Evolutionary conservation across 208 protist genomes (phyloP).

Genomic region (Leishmania martiniquensis): DNA sequence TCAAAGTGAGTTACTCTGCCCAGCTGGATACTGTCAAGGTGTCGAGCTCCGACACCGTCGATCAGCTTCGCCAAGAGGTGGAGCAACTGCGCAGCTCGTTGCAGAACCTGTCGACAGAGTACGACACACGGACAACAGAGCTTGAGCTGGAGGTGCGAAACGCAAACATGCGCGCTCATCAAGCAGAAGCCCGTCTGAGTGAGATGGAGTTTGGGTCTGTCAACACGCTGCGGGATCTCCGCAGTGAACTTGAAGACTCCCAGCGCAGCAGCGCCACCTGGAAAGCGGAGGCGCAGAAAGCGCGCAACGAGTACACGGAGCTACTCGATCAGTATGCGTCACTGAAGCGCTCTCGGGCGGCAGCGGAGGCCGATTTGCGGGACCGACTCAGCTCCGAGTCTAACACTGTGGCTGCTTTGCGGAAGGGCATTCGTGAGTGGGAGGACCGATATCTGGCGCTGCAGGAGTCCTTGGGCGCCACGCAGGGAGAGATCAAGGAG

Average conservation of each 20-base stretch:
- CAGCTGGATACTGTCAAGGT: constrained; percentile 39
- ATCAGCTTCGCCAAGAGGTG: constrained; percentile 51
- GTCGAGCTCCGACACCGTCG: constrained; percentile 26
- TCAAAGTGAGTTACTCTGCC: constrained; percentile 30
- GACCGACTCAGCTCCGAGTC: constrained; percentile 24
- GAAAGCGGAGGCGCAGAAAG: constrained; percentile 35
- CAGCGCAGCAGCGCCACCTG: constrained; percentile 41
- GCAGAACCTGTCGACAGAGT: constrained; percentile 46
- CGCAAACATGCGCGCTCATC: constrained; percentile 53
- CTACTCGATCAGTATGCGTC: constrained; percentile 38
- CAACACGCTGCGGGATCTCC: constrained; percentile 53
- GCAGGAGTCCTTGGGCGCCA: constrained; percentile 18
- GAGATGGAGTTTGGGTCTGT: constrained; percentile 47
- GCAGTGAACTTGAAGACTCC: constrained; percentile 57
- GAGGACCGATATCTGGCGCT: constrained; percentile 24
- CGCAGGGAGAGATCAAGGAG: constrained; percentile 28
- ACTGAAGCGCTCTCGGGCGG: constrained; percentile 35
- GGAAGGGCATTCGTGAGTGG: constrained; percentile 15
- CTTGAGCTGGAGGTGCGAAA: constrained; percentile 59
- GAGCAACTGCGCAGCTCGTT: constrained; percentile 49
- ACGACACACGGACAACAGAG: constrained; percentile 47
- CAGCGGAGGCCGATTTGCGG: constrained; percentile 24
- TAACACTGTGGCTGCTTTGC: constrained; percentile 12
- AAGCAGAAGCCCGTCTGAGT: constrained; percentile 58
- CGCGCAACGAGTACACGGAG: constrained; percentile 39